phyloP scores from a whole-genome alignment of 208 protist genomes.

The Acanthamoeba triangularis region DNA sequence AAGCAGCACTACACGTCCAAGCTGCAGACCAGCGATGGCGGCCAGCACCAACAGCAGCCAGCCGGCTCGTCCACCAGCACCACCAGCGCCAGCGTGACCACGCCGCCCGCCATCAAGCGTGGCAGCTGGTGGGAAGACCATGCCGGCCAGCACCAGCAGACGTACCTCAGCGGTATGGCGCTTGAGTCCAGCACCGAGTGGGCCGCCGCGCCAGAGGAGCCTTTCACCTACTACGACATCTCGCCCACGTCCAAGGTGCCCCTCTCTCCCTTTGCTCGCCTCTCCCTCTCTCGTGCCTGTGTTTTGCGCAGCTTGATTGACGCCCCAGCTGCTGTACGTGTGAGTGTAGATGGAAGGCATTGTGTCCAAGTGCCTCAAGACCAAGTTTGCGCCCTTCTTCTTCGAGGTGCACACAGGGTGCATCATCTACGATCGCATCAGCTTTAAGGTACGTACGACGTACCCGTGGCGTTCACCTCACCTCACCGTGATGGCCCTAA shows the following conservation, averaged over 20 bases:
- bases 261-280: not conserved
- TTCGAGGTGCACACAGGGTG: slow-evolving; percentile 56
- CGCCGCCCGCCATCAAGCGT: not conserved
- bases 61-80: not conserved
- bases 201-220: not conserved
- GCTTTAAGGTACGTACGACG: slow-evolving; percentile 35
- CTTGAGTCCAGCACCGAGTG: not conserved
- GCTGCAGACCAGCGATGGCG: not conserved
- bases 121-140: not conserved
- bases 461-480: not conserved
- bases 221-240: slow-evolving; percentile 32
- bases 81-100: not conserved
- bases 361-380: slow-evolving; percentile 64
- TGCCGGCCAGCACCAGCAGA: not conserved
- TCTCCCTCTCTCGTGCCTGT: not conserved
- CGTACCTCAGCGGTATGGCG: not conserved
- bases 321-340: not conserved
- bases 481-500: not conserved
- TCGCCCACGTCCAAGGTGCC: not conserved
- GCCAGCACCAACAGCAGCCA: not conserved
- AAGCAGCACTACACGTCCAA: slow-evolving; percentile 58
- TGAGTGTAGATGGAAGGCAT: slow-evolving; percentile 33
- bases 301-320: not conserved
- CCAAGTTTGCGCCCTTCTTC: slow-evolving; percentile 73
- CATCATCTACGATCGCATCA: slow-evolving; percentile 58